Evolutionary conservation across 2,329 filamentous ascomycete species (phyloP).

Genomic region (Hysterium pulicare): DNA sequence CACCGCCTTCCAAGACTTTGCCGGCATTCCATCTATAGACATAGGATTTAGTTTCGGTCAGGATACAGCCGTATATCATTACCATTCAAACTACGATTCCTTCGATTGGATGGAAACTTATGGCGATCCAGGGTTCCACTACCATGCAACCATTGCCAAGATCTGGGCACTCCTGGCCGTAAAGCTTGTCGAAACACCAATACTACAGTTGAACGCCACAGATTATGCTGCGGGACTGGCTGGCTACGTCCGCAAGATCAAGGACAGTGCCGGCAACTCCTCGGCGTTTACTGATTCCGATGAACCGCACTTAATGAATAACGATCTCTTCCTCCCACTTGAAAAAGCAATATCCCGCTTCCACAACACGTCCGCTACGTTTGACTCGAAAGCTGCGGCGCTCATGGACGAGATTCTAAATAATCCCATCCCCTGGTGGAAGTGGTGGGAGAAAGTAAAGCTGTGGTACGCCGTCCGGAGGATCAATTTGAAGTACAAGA

Average conservation of each 20-base stretch:
- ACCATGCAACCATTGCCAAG: slow-evolving; percentile 52
- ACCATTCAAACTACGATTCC: slow-evolving; percentile 81
- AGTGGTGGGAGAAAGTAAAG: slow-evolving; percentile 64
- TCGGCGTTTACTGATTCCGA: background rate
- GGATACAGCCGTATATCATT: slow-evolving; percentile 61
- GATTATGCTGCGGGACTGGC: slow-evolving; percentile 44
- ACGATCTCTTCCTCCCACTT: slow-evolving; percentile 45
- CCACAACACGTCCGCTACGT: slow-evolving; percentile 44
- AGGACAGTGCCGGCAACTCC: slow-evolving; percentile 26
- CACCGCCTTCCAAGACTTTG: slow-evolving; percentile 53
- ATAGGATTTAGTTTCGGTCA: slow-evolving; percentile 42
- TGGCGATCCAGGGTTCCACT: slow-evolving; percentile 62
- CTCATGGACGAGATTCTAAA: slow-evolving; percentile 47
- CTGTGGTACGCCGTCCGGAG: slow-evolving; percentile 61
- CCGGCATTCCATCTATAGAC: slow-evolving; percentile 48
- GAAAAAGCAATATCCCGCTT: slow-evolving; percentile 50
- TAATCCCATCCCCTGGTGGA: slow-evolving; percentile 71
- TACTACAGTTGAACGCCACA: slow-evolving; percentile 46
- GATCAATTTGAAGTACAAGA: slow-evolving; percentile 80
- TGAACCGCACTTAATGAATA: slow-evolving; percentile 14
- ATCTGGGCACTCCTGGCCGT: slow-evolving; percentile 46
- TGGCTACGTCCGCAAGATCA: slow-evolving; percentile 43
- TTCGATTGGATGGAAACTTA: slow-evolving; percentile 80
- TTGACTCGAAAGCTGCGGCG: slow-evolving; percentile 51
- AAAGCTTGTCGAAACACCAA: slow-evolving; percentile 45